Evolutionary conservation across 2,329 filamentous ascomycete species (phyloP).

Genomic region (Talaromyces pinophilus): DNA sequence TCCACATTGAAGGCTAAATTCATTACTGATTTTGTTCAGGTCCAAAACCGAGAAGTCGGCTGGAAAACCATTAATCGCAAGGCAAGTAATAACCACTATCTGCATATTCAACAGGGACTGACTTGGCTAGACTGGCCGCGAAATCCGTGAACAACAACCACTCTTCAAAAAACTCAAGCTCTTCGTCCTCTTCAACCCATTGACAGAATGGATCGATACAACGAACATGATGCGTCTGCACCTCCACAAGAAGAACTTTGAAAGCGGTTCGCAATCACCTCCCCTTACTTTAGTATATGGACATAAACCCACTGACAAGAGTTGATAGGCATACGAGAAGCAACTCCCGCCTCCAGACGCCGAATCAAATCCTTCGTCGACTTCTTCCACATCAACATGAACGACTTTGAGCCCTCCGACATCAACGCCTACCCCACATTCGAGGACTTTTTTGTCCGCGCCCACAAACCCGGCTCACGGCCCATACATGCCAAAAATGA

Average conservation of each 20-base stretch:
- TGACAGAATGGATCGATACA: conserved; percentile 45
- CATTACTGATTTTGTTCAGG: neutral
- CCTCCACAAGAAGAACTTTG: conserved; percentile 40
- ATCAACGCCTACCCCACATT: conserved; percentile 39
- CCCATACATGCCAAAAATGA: conserved; percentile 34
- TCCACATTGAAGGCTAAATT: too few species aligned
- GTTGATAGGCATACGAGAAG: conserved; percentile 28
- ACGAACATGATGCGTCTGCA: conserved; percentile 42
- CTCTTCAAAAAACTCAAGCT: conserved; percentile 47
- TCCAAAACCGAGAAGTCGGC: conserved; percentile 3
- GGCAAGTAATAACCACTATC: neutral
- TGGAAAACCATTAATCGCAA: conserved; percentile 7
- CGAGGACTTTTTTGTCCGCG: conserved; percentile 44
- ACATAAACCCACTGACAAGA: neutral
- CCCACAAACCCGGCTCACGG: conserved; percentile 35
- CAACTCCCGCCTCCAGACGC: conserved; percentile 32
- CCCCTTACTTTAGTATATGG: too few species aligned
- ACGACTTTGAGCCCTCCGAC: conserved; percentile 41
- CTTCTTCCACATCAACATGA: conserved; percentile 42
- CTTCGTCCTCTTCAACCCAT: conserved; percentile 45
- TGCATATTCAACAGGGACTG: neutral
- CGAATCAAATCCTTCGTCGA: conserved; percentile 44
- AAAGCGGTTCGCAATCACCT: conserved; percentile 28
- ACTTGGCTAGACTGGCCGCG: neutral
- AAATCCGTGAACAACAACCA: conserved; percentile 43